Evolutionary conservation across 345 rosid species (phyloP), one percentile per base, ranked within the genome.

Genomic region (Eucalyptus camaldulensis): DNA sequence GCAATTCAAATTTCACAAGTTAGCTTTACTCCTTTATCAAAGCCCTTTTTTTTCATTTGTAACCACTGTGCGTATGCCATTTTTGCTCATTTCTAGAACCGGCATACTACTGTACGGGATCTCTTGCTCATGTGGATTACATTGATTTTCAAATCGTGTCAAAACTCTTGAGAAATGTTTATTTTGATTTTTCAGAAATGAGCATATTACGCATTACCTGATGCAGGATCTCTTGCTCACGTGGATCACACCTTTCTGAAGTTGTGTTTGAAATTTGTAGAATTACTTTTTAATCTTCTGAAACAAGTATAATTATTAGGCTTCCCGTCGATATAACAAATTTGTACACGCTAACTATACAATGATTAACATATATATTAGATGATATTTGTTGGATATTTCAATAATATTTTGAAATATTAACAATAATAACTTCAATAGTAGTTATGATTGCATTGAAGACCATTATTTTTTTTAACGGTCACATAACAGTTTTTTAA

Each of bases 71-170:
- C 33, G 5, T 29, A 13, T n/a, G 37, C 21, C 76, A 65, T 65
- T 29, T 65, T 13, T 65, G 37, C 33, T 62, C 13, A 62, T 6
- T 62, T 62, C 72, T 62, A 15, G 72, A 62, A 29, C 17, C 17
- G 5, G 15, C 33, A 4, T 13, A 29, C 0, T 2, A 29, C 31
- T 29, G 0, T 13, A 62, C 16, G 1, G 5, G 5, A 29, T 62
- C 72, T 29, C 72, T 65, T 29, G 72, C 33, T 65, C 72, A 14
- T 14, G 72, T 65, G 37, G 37, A 29, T 29, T 65, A 65, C 72
- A 7, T 60, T 25, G 19, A 65, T 65, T n/a, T 65, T 65, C 72
- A 65, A 65, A 65, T 13, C 37, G 5, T 6, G 10, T 14, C 17
- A 31, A 13, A 65, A 29, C 33, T 65, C 3, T 65, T 31, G 15